A percentile compares a stretch with the other conserved stretches of the same genome.
phyloP scores from a whole-genome alignment of 768 basidiomycete genomes.

The Clitopilus hobsonii region DNA sequence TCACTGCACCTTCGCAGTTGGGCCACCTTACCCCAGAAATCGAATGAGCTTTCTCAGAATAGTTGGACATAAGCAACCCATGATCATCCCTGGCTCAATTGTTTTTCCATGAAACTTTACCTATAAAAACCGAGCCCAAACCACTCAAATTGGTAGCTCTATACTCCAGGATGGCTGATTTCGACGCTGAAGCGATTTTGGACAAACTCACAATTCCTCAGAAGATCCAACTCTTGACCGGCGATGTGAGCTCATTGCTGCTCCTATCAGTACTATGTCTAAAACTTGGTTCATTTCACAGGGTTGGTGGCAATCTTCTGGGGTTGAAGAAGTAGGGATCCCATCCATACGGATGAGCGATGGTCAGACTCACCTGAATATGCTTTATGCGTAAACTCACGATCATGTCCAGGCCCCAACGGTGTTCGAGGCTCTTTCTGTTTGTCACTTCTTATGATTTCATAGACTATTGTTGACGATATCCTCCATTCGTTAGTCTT shows the following conservation, averaged over 20 bases:
- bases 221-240: slow-evolving; percentile 42
- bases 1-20: not conserved
- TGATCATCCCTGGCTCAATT: not conserved
- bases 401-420: slow-evolving; percentile 34
- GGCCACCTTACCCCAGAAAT: not conserved
- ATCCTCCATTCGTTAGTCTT: slow-evolving; percentile 31
- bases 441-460: slow-evolving; percentile 27
- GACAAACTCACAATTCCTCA: slow-evolving; percentile 30
- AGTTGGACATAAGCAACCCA: slow-evolving; percentile 8
- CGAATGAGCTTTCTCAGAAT: slow-evolving; percentile 18
- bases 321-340: slow-evolving; percentile 33
- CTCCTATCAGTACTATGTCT: not conserved
- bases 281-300: slow-evolving; percentile 10
- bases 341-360: slow-evolving; percentile 43
- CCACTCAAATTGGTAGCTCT: not conserved
- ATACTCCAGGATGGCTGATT: slow-evolving; percentile 20
- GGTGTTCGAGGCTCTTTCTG: slow-evolving; percentile 44
- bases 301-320: slow-evolving; percentile 46
- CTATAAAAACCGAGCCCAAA: not conserved
- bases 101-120: not conserved
- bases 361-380: slow-evolving; percentile 21
- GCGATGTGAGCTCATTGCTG: slow-evolving; percentile 26
- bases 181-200: slow-evolving; percentile 32
- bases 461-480: slow-evolving; percentile 11
- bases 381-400: not conserved